Percentiles rank a stretch among this genome's conserved stretches.
Conservation (phyloP, 2,329 filamentous ascomycete genomes). For the Ciborinia camelliae region DNA sequence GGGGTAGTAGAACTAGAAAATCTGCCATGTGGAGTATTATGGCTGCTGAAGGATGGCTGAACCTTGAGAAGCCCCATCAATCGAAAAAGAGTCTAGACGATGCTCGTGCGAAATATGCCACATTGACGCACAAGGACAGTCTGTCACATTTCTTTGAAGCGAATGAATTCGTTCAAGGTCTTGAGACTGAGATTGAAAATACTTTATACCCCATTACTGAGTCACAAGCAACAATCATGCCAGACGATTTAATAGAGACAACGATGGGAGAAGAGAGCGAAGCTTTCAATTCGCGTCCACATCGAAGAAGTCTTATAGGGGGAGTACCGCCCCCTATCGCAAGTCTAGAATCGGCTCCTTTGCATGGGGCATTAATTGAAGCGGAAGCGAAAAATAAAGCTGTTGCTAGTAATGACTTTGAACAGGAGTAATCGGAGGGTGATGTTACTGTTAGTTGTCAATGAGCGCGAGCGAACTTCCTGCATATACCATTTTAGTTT, state of each 20-base stretch:
- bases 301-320: conserved; percentile 53
- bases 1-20: conserved; percentile 75
- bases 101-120: conserved; percentile 55
- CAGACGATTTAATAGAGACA: conserved; percentile 18
- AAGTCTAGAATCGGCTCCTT: conserved; percentile 50
- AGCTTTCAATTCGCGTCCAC: conserved; percentile 49
- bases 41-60: conserved; percentile 79
- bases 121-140: conserved; percentile 49
- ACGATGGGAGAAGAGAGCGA: conserved; percentile 46
- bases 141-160: conserved; percentile 51
- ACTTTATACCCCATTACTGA: conserved; percentile 35
- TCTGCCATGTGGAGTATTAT: conserved; percentile 86
- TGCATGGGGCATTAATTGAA: conserved; percentile 32
- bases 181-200: conserved; percentile 43
- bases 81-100: conserved; percentile 74
- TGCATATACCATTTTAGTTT: conserved; percentile 21
- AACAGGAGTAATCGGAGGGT: conserved; percentile 6
- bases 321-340: conserved; percentile 38
- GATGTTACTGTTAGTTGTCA: not conserved
- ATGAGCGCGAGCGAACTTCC: conserved; percentile 1
- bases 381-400: conserved; percentile 4
- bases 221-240: conserved; percentile 18
- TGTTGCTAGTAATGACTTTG: conserved; percentile 9
- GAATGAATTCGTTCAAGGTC: conserved; percentile 49
- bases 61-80: conserved; percentile 71